Base-by-base conservation (phyloP, 441 rosid genomes). In the Adansonia gregorii region DNA sequence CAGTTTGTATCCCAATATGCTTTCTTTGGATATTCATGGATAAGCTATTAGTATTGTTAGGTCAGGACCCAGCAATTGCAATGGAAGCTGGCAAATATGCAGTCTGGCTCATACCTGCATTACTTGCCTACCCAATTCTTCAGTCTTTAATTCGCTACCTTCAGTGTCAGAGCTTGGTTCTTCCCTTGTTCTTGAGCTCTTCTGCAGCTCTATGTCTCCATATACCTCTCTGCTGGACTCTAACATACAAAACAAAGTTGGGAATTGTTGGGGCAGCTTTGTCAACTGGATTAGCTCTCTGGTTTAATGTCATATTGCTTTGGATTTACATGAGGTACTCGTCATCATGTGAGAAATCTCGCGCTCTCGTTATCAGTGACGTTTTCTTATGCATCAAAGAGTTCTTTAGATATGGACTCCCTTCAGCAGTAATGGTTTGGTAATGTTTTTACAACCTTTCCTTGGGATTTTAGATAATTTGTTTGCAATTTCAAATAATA, bases 101-200 rank as follows among this genome's bases (percentile, higher is more conserved):
- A 55, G 17, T 55, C 60, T 55, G 60, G 60, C 60, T 55, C 60
- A 17, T 55, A n/a, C 60, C 60, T 55, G 60, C 60, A 55, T 55
- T 55, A 22, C 9, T 55, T 55, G 20, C 22, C 3, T 1, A 17
- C 24, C 60, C 60, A 6, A n/a, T 55, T 55, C 60, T 55, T 17
- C 60, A 55, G 24, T 55, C 60, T 1, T 55, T 55, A 22, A 7
- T 55, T 55, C 60, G 60, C 17, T 55, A 17, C 7, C 20, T 55
- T 2, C 60, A 55, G 20, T 55, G 60, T 17, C 60, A 55, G 17
- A n/a, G 24, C 60, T 55, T 55, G 60, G 22, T 55, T 55, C 24
- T 55, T 55, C 60, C 60, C 20, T n/a, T 55, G 60, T 55, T 55
- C 60, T 55, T 55, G 60, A 55, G 60, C 60, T 55, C 60, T 55